phyloP scores from a whole-genome alignment of 2,329 filamentous ascomycete species.

The Cladosporium velox region DNA sequence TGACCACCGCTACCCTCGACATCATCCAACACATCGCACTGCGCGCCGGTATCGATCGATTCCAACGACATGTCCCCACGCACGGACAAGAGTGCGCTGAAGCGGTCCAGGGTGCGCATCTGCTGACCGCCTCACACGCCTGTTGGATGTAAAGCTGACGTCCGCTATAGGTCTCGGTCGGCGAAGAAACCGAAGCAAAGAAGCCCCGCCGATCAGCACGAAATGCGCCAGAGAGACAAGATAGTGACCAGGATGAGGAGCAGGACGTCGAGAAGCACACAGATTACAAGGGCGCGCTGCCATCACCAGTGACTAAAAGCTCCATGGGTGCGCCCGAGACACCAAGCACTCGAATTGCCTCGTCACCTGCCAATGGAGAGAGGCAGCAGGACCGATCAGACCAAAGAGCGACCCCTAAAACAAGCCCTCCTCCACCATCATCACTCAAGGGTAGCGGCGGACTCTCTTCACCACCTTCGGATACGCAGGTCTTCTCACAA shows the following conservation, averaged over 20 bases:
- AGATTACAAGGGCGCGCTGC: slow-evolving; percentile 69
- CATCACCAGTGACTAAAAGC: slow-evolving; percentile 75
- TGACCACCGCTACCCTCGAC: neutral
- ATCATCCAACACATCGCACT: neutral
- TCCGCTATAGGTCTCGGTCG: slow-evolving; percentile 62
- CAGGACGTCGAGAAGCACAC: slow-evolving; percentile 44
- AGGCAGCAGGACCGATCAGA: slow-evolving; percentile 32
- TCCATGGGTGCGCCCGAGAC: slow-evolving; percentile 45
- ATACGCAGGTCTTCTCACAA: slow-evolving; percentile 80
- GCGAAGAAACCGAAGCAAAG: slow-evolving; percentile 69
- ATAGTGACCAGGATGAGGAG: slow-evolving; percentile 27
- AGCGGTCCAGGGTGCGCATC: slow-evolving; percentile 71
- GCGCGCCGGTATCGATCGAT: neutral
- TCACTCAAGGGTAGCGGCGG: slow-evolving; percentile 40
- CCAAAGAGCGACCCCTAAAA: slow-evolving; percentile 50
- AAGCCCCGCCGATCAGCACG: slow-evolving; percentile 80
- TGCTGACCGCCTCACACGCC: neutral
- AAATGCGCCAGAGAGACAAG: slow-evolving; percentile 24
- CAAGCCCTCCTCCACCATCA: slow-evolving; percentile 32
- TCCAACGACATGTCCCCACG: slow-evolving; percentile 30
- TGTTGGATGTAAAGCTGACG: neutral
- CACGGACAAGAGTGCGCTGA: slow-evolving; percentile 77
- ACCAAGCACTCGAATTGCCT: neutral
- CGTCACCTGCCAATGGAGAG: neutral
- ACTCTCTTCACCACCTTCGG: slow-evolving; percentile 67